phyloP scores from a whole-genome alignment of 495 filamentous ascomycete genomes.

The Massariosphaeria phaeospora region DNA sequence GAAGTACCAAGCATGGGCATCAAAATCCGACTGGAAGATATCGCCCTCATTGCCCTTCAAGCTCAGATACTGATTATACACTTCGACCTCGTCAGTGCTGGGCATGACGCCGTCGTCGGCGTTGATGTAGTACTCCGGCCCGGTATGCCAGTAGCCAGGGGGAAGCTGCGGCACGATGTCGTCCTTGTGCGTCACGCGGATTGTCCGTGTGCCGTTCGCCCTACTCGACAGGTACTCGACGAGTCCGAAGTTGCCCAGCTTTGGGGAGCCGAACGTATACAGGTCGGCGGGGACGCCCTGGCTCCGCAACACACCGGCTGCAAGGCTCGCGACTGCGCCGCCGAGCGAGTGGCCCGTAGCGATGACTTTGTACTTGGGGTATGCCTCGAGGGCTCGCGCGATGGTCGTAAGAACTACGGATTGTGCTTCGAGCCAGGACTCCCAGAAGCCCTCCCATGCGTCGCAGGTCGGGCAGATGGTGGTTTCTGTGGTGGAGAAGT shows the following conservation, averaged over 20 bases:
- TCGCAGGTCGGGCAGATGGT: slow-evolving; percentile 50
- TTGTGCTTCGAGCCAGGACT: slow-evolving; percentile 48
- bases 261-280: no score
- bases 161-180: slow-evolving; percentile 65
- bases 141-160: slow-evolving; percentile 58
- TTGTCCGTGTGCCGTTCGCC: no score
- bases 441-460: slow-evolving; percentile 53
- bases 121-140: slow-evolving; percentile 64
- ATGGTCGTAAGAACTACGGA: slow-evolving; percentile 44
- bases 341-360: slow-evolving; percentile 67
- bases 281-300: slow-evolving; percentile 44
- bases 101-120: slow-evolving; percentile 41
- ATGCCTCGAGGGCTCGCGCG: slow-evolving; percentile 33
- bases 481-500: slow-evolving; percentile 41
- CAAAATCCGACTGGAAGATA: slow-evolving; percentile 28
- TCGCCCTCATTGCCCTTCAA: slow-evolving; percentile 49
- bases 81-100: slow-evolving; percentile 43
- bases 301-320: slow-evolving; percentile 54
- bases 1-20: slow-evolving; percentile 50
- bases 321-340: slow-evolving; percentile 59
- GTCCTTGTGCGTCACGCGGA: slow-evolving; percentile 61
- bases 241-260: no score
- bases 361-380: slow-evolving; percentile 53
- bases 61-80: slow-evolving; percentile 37
- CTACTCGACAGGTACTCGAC: no score